A percentile compares a stretch with the other conserved stretches of the same genome.
Conservation (phyloP, 2,329 filamentous ascomycete species). For the Lasiodiplodia citricola region DNA sequence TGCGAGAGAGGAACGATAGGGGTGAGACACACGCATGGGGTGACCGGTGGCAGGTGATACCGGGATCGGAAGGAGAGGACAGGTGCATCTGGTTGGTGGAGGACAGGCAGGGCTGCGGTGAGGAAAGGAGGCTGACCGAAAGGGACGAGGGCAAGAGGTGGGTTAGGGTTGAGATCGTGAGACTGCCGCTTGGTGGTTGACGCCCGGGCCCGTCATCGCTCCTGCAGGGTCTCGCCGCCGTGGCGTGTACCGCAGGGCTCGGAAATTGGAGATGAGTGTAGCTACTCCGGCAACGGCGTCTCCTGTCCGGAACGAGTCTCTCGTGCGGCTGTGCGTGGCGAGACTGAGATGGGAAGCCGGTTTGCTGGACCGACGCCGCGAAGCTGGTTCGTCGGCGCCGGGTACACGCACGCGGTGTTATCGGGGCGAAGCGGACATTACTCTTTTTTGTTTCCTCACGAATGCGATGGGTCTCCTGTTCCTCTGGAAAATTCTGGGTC, state of each 20-base stretch:
- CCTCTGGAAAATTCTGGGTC: constrained; percentile 5
- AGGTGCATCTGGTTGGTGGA: constrained; percentile 24
- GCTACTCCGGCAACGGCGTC: constrained; percentile 5
- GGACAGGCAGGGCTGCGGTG: background rate
- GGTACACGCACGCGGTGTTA: constrained; percentile 5
- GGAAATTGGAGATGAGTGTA: background rate
- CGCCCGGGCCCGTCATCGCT: background rate
- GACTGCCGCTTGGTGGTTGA: constrained; percentile 25
- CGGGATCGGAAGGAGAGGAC: constrained; percentile 17
- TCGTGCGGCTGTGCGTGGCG: background rate
- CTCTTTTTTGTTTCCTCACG: background rate
- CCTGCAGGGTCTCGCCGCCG: background rate
- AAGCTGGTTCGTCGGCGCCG: background rate
- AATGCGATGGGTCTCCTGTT: constrained; percentile 4
- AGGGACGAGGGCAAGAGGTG: constrained; percentile 1
- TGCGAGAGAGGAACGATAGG: constrained; percentile 14
- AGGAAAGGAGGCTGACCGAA: constrained; percentile 1
- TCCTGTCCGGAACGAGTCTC: background rate
- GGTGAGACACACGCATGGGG: constrained; percentile 24
- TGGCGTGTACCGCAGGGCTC: background rate
- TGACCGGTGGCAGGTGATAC: constrained; percentile 22
- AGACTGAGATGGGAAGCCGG: constrained; percentile 1
- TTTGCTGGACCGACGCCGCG: background rate
- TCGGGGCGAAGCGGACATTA: constrained; percentile 4
- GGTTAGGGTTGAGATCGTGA: constrained; percentile 25